Evolutionary conservation across 169 alveolate species (phyloP).

Genomic region (Plasmodium sp.): DNA sequence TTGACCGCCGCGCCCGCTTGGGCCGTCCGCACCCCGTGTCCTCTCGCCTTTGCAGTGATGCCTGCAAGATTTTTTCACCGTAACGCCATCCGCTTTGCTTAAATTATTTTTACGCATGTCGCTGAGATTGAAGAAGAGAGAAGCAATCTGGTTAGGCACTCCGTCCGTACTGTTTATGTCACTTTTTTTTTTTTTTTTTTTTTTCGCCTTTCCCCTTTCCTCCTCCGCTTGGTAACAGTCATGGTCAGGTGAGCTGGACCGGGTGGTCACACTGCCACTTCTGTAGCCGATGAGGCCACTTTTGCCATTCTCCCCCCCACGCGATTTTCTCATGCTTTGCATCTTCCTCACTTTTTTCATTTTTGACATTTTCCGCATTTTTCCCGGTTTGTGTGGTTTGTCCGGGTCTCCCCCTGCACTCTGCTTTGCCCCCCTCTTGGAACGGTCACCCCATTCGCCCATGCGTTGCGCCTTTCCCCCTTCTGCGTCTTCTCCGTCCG

Average conservation of each 20-base stretch:
- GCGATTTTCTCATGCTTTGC: not conserved
- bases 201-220: not conserved
- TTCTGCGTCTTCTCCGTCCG: not conserved
- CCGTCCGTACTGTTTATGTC: not conserved
- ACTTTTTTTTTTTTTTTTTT: not conserved
- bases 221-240: not conserved
- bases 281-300: not conserved
- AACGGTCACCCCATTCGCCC: not conserved
- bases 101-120: not conserved
- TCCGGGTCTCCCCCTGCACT: not conserved
- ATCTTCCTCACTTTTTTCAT: not conserved
- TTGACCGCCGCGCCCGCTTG: not conserved
- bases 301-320: not conserved
- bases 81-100: not conserved
- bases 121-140: not conserved
- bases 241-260: not conserved
- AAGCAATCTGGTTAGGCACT: not conserved
- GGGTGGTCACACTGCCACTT: not conserved
- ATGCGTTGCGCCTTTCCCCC: not conserved
- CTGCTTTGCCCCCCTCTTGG: no score
- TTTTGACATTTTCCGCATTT: no score
- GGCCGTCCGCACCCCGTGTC: not conserved
- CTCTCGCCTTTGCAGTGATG: not conserved
- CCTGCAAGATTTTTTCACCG: not conserved
- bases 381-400: not conserved